Conservation (phyloP, 495 filamentous ascomycete species). For the Viridothelium virens region DNA sequence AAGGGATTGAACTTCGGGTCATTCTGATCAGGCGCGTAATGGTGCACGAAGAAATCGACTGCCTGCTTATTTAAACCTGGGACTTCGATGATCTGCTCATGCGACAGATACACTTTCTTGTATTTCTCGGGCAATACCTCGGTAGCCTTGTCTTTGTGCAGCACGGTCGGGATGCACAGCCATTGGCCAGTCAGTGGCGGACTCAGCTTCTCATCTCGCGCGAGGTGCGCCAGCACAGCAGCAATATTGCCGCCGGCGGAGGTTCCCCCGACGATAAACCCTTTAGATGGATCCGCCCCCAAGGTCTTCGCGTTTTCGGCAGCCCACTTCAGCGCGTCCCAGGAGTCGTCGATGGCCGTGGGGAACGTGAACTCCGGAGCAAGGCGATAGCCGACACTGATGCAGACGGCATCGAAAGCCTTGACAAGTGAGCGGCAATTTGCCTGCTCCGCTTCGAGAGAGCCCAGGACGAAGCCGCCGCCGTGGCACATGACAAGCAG, state of each 20-base stretch:
- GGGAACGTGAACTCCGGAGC: slow-evolving; percentile 75
- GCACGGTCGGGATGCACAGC: slow-evolving; percentile 19
- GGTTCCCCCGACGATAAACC: slow-evolving; percentile 26
- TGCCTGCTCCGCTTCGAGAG: slow-evolving; percentile 31
- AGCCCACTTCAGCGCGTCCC: slow-evolving; percentile 21
- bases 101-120: slow-evolving; percentile 16
- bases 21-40: slow-evolving; percentile 13
- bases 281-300: slow-evolving; percentile 21
- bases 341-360: slow-evolving; percentile 61
- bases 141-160: not conserved
- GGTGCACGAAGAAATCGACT: slow-evolving; percentile 11
- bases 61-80: slow-evolving; percentile 15
- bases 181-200: slow-evolving; percentile 26
- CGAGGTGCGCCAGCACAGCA: slow-evolving; percentile 14
- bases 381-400: slow-evolving; percentile 66
- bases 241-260: slow-evolving; percentile 25
- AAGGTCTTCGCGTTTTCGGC: slow-evolving; percentile 19
- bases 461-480: slow-evolving; percentile 41
- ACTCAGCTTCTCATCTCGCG: slow-evolving; percentile 17
- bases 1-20: slow-evolving; percentile 17
- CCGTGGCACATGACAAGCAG: slow-evolving; percentile 41
- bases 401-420: slow-evolving; percentile 54
- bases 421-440: slow-evolving; percentile 31
- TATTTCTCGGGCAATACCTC: slow-evolving; percentile 23
- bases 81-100: slow-evolving; percentile 20